Conservation (phyloP, 257 asterid species). For the Nemophila menziesii region DNA sequence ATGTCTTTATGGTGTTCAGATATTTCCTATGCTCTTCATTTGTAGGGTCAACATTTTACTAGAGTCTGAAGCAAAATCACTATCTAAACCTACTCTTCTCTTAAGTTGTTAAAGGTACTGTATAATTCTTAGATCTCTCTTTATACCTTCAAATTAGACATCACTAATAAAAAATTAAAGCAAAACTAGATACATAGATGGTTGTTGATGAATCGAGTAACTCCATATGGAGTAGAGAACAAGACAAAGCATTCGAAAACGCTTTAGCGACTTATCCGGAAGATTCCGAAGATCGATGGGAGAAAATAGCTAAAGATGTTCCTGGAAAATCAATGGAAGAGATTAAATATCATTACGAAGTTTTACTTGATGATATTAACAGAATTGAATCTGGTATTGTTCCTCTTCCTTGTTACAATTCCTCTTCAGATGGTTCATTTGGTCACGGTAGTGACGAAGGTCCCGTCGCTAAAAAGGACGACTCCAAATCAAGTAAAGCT, state of each 20-base stretch:
- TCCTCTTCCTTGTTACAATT: constrained; percentile 49
- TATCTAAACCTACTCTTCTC: background rate
- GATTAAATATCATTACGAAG: constrained; percentile 56
- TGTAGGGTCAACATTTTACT: constrained; percentile 27
- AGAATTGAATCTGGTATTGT: constrained; percentile 65
- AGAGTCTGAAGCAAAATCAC: constrained; percentile 21
- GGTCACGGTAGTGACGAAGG: constrained; percentile 48
- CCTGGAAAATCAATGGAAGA: constrained; percentile 69
- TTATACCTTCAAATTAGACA: constrained; percentile 7
- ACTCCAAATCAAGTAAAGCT: constrained; percentile 43
- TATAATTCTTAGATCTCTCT: background rate
- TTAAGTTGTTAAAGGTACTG: background rate
- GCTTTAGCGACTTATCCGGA: constrained; percentile 67
- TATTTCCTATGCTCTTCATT: constrained; percentile 48
- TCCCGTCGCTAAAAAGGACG: constrained; percentile 35
- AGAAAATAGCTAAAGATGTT: constrained; percentile 65
- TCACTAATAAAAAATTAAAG: constrained; percentile 13
- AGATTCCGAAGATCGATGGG: constrained; percentile 58
- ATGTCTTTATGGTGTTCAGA: constrained; percentile 43
- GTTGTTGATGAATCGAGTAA: constrained; percentile 46
- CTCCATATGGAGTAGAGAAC: constrained; percentile 71
- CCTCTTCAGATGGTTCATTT: constrained; percentile 41
- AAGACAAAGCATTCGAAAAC: constrained; percentile 63
- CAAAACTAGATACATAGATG: constrained; percentile 51
- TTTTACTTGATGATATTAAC: constrained; percentile 59